Evolutionary conservation across 495 filamentous ascomycete species (phyloP), one percentile per base, ranked within the genome.

Genomic region (Aspergillus haitiensis): DNA sequence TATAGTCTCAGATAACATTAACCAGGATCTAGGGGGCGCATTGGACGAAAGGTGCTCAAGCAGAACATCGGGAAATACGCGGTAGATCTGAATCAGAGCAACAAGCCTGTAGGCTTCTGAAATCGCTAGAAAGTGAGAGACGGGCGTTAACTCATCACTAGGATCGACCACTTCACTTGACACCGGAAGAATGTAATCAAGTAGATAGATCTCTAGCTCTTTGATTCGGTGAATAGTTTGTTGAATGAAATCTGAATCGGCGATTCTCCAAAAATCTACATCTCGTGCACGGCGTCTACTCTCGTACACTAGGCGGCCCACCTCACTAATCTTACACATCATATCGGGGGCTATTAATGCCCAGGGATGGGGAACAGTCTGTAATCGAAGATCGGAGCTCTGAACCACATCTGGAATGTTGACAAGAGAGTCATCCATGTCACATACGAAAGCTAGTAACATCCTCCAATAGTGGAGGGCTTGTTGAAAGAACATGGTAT

Each of bases 401-500:
- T 40, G 37, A 3, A 40, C n/a, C 11, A n/a, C 37, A n/a, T 40
- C 37, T 40, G 37, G 37, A 40, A 40, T 40, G 37, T 8, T 40
- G 37, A 40, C n/a, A 11, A 10, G 37, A 40, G 37, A 11, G 37
- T 13, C 49, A 12, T 52, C 49, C 21, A 52, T 16, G 13, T 11
- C 27, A 16, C 31, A 34, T 10, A 52, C 49, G 31, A 52, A 52
- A 12, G 49, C 35, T 16, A 52, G 32, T 15, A 52, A 15, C 49
- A 52, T 52, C n/a, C 35, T 35, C 49, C 49, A 52, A 13, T 52
- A 52, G 9, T 52, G 49, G n/a, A 52, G 15, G 9, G 49, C 32
- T 6, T 52, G 49, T 52, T 52, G 21, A 15, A 52, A 52, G 15
- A 52, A 52, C 10, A 31, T 11, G 15, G 49, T 32, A 16, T 52